These are phyloP conservation scores for Pleurotus citrinopileatus DNA, from an alignment of 768 basidiomycete species.

Conservation along the genomic window DNA sequence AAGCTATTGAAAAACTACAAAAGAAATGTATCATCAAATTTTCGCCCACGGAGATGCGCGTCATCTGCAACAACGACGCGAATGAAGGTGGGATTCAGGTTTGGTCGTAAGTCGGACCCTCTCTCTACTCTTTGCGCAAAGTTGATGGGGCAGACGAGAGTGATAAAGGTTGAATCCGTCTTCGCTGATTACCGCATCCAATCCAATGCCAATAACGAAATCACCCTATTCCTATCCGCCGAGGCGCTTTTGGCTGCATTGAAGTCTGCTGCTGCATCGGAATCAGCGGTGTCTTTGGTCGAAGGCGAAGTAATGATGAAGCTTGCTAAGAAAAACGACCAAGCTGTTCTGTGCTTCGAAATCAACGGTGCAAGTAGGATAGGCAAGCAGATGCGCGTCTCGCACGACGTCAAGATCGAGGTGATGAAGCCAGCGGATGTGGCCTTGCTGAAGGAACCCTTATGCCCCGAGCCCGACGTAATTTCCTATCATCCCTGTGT, in stretches of 20 bases:
- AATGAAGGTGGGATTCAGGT: constrained; percentile 87
- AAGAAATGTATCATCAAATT: constrained; percentile 84
- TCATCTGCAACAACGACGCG: constrained; percentile 80
- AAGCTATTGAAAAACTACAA: constrained; percentile 80
- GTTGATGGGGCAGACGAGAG: constrained; percentile 29
- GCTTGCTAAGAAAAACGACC: constrained; percentile 82
- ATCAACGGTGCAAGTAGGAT: constrained; percentile 64
- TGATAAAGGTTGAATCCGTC: constrained; percentile 63
- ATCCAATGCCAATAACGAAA: constrained; percentile 81
- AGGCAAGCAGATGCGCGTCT: constrained; percentile 61
- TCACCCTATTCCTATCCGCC: constrained; percentile 67
- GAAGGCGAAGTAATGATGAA: constrained; percentile 75
- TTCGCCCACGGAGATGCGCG: constrained; percentile 67
- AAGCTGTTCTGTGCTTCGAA: constrained; percentile 75
- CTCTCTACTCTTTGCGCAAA: not conserved
- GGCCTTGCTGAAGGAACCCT: constrained; percentile 68
- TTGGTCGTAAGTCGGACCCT: constrained; percentile 48
- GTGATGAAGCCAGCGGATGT: constrained; percentile 77
- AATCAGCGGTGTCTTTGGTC: constrained; percentile 36
- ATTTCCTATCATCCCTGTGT: constrained; percentile 18
- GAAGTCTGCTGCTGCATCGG: constrained; percentile 55
- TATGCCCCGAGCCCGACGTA: constrained; percentile 87
- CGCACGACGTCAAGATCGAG: constrained; percentile 81
- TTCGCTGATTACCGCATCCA: constrained; percentile 83
- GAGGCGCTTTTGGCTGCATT: constrained; percentile 77